These are phyloP conservation scores for Penicillium frequentans DNA, from an alignment of 2,329 filamentous ascomycete species.

Conservation along the genomic window DNA sequence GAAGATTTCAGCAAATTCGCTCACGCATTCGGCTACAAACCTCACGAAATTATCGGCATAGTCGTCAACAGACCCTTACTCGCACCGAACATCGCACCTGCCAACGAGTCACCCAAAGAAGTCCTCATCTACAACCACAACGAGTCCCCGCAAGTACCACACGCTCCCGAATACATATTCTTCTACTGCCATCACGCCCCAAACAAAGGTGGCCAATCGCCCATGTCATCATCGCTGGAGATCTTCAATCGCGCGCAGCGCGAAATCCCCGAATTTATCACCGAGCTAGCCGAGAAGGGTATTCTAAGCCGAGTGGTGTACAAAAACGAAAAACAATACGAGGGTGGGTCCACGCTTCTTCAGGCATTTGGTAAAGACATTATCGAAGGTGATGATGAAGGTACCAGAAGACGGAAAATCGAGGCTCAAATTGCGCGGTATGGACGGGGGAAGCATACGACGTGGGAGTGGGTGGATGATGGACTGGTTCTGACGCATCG, in stretches of 20 bases:
- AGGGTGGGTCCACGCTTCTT: conserved; percentile 48
- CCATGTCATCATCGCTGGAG: conserved; percentile 51
- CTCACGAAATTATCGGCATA: conserved; percentile 55
- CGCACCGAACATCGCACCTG: conserved; percentile 48
- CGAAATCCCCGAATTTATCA: conserved; percentile 51
- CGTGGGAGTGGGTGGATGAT: conserved; percentile 51
- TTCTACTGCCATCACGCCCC: conserved; percentile 48
- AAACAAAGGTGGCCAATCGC: conserved; percentile 41
- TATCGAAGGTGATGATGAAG: conserved; percentile 45
- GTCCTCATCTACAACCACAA: conserved; percentile 54
- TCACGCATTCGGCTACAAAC: conserved; percentile 49
- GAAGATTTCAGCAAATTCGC: conserved; percentile 51
- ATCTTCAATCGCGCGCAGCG: conserved; percentile 46
- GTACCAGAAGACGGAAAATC: conserved; percentile 44
- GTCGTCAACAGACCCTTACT: conserved; percentile 48
- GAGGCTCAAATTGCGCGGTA: conserved; percentile 52
- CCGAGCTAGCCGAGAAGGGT: conserved; percentile 46
- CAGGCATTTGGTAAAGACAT: conserved; percentile 52
- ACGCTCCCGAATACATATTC: conserved; percentile 54
- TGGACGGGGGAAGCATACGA: conserved; percentile 47
- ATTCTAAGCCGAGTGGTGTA: conserved; percentile 46
- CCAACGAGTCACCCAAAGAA: conserved; percentile 51
- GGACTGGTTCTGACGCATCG: conserved; percentile 47
- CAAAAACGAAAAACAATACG: conserved; percentile 45
- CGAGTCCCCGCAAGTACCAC: conserved; percentile 53